Evolutionary conservation across 495 filamentous ascomycete genomes (phyloP).

Genomic region (Recurvomyces mirabilis): DNA sequence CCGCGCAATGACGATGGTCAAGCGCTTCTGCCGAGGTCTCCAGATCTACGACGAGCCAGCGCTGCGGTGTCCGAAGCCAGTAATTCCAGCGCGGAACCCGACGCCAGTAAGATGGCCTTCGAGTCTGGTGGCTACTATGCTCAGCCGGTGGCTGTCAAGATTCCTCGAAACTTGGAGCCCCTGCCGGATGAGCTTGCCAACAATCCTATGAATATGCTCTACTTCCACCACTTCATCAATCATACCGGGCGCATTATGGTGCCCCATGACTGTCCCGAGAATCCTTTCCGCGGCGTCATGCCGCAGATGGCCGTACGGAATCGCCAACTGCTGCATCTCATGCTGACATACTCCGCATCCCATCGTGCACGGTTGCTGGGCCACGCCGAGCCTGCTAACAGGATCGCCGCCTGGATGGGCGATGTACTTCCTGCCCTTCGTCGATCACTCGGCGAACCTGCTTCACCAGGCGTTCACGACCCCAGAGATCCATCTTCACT

Average conservation of each 20-base stretch:
- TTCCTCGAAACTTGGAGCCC: slow-evolving; percentile 55
- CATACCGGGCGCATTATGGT: slow-evolving; percentile 67
- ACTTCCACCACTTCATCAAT: slow-evolving; percentile 68
- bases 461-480: slow-evolving; percentile 6
- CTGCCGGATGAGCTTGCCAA: slow-evolving; percentile 45
- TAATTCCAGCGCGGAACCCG: slow-evolving; percentile 10
- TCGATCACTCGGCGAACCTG: slow-evolving; percentile 51
- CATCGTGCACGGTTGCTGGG: slow-evolving; percentile 68
- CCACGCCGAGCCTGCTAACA: slow-evolving; percentile 62
- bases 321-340: slow-evolving; percentile 59
- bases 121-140: slow-evolving; percentile 56
- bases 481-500: slow-evolving; percentile 31
- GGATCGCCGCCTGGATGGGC: slow-evolving; percentile 69
- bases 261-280: slow-evolving; percentile 62
- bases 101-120: slow-evolving; percentile 37
- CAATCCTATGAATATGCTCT: slow-evolving; percentile 70
- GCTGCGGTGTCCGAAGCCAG: slow-evolving; percentile 15
- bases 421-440: slow-evolving; percentile 67
- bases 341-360: slow-evolving; percentile 72
- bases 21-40: slow-evolving; percentile 27
- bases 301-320: slow-evolving; percentile 59
- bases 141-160: slow-evolving; percentile 54
- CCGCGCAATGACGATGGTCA: slow-evolving; percentile 54
- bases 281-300: slow-evolving; percentile 61
- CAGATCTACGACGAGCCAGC: slow-evolving; percentile 19